Conservation (phyloP, 2,329 filamentous ascomycete genomes). For the Aureobasidium sp. region DNA sequence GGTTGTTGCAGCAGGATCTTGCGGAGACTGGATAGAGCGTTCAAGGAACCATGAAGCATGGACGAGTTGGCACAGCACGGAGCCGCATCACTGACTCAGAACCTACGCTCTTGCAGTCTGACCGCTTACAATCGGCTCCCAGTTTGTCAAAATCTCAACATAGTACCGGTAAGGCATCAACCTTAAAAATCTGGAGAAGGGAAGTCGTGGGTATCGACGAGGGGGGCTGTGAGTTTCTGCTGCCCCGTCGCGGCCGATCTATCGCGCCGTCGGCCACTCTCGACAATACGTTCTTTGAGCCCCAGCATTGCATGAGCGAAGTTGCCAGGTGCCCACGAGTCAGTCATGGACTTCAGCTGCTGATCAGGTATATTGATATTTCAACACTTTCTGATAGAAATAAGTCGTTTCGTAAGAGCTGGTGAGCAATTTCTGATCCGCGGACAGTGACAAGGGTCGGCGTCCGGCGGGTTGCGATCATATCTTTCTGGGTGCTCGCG, state of each 20-base stretch:
- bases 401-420: not conserved
- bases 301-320: not conserved
- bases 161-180: not conserved
- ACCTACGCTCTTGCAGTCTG: not conserved
- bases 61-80: not conserved
- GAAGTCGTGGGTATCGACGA: not conserved
- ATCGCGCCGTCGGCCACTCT: not conserved
- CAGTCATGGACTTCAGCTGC: slow-evolving; percentile 3
- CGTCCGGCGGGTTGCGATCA: not conserved
- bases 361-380: not conserved
- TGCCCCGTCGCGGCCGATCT: not conserved
- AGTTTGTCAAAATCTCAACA: not conserved
- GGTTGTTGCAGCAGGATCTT: not conserved
- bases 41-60: not conserved
- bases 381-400: not conserved
- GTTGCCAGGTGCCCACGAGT: not conserved
- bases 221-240: not conserved
- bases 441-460: not conserved
- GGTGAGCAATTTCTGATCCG: not conserved
- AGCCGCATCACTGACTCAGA: not conserved
- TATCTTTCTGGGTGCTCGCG: not conserved
- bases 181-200: not conserved
- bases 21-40: not conserved
- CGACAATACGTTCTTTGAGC: not conserved
- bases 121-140: not conserved